These are phyloP conservation scores for Neonectria magnoliae DNA, from an alignment of 2,329 filamentous ascomycete genomes.

Conservation along the genomic window DNA sequence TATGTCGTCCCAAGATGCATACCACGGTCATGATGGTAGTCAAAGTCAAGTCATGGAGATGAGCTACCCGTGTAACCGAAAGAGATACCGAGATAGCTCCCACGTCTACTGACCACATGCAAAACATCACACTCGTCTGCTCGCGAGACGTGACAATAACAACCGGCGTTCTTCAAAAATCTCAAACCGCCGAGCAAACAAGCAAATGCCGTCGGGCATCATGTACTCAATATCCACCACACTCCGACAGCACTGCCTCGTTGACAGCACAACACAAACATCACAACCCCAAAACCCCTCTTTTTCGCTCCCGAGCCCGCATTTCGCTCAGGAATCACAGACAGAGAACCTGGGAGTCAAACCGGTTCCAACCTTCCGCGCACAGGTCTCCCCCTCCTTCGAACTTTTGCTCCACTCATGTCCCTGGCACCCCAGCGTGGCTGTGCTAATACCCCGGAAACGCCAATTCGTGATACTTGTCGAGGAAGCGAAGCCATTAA, in stretches of 20 bases:
- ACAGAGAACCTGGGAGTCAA: neutral
- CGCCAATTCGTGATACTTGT: slow-evolving; percentile 10
- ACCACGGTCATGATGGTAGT: neutral
- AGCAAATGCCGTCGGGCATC: neutral
- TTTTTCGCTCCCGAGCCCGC: slow-evolving; percentile 6
- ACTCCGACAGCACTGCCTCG: slow-evolving; percentile 17
- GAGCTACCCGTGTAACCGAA: neutral
- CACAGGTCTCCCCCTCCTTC: neutral
- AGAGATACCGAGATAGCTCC: neutral
- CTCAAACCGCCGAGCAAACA: neutral
- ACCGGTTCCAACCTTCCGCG: neutral
- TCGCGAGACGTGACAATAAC: neutral
- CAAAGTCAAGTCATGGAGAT: neutral
- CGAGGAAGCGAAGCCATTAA: neutral
- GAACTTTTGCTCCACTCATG: neutral
- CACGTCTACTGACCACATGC: neutral
- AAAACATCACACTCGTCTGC: neutral
- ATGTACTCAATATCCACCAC: slow-evolving; percentile 6
- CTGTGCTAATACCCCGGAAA: slow-evolving; percentile 5
- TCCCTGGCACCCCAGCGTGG: slow-evolving; percentile 3
- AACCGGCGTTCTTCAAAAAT: neutral
- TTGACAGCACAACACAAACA: slow-evolving; percentile 1
- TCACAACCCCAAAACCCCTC: slow-evolving; percentile 4
- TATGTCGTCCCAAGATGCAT: neutral
- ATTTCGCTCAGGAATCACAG: slow-evolving; percentile 1